Base-by-base conservation (phyloP, 768 basidiomycete species). In the Trametes maxima region DNA sequence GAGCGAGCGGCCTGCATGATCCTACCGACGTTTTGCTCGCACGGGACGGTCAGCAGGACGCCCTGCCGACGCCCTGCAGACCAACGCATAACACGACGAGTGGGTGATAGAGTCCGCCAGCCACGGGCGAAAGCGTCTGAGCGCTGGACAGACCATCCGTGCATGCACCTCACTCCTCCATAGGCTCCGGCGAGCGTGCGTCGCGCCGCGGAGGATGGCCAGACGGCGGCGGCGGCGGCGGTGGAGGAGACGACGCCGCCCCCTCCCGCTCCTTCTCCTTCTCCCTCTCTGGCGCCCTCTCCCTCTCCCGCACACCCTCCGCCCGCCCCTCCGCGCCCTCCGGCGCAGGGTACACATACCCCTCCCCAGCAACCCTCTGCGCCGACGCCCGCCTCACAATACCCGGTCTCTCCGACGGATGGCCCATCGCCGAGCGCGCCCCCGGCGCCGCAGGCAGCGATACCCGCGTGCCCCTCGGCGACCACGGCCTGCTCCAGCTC, bases 141-240 rank as follows among this genome's bases (percentile, higher is more conserved):
- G 8, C 28, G 28, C 28, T 33, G 28, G 8, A 33, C 28, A 33
- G 3, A 33, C 28, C 28, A 33, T 33, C 28, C 28, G 28, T 33
- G 28, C 28, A 33, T 33, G 28, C 28, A 33, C 8, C 8, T 47
- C 44, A 57, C 55, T 53, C 55, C 28, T 53, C 61, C 61, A 62
- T 62, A 49, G 55, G 50, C 50, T 57, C 55, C 33, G 61, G 61
- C 51, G 61, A 62, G 36, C 61, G 61, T 37, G 28, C 56, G n/a
- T 62, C 61, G 56, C 61, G 55, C 55, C 49, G 48, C 24, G 59
- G 14, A n/a, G 47, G 19, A 47, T 47, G 46, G 11, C 46, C 24
- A 21, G 46, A 47, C 10, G 21, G 5, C 16, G 37, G 21, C 21
- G 37, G 36, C 12, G 50, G 50, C 35, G 46, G 46, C 7, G n/a